These are phyloP conservation scores for Komagataella pastoris DNA, from an alignment of 805 yeast species.

Conservation along the genomic window DNA sequence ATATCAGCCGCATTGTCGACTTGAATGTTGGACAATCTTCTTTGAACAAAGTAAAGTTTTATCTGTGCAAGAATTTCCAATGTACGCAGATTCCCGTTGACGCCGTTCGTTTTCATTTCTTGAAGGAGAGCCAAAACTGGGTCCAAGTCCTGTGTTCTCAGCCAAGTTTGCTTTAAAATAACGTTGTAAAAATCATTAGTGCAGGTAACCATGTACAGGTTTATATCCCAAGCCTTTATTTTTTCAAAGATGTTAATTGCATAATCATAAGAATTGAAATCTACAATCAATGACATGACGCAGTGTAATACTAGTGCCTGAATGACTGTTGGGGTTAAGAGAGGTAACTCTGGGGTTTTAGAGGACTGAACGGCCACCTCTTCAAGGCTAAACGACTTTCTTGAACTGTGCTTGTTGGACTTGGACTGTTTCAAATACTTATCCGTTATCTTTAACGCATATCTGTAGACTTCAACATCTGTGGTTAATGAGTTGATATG, in stretches of 20 bases:
- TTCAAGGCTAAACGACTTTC: not conserved
- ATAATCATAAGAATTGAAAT: conserved; percentile 5
- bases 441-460: not conserved
- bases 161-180: conserved; percentile 14
- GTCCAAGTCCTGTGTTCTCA: conserved; percentile 12
- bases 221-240: conserved; percentile 12
- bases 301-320: conserved; percentile 6
- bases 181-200: conserved; percentile 17
- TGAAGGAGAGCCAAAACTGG: conserved; percentile 11
- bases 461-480: not conserved
- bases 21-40: not conserved
- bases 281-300: conserved; percentile 13
- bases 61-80: conserved; percentile 12
- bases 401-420: not conserved
- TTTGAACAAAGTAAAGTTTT: conserved; percentile 4
- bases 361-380: not conserved
- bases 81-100: conserved; percentile 15
- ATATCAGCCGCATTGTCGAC: not conserved
- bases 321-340: not conserved
- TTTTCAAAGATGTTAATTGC: conserved; percentile 8
- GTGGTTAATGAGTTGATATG: not conserved
- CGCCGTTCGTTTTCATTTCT: conserved; percentile 16
- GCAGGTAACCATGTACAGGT: conserved; percentile 17
- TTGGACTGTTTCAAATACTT: not conserved
- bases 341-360: not conserved